phyloP scores from a whole-genome alignment of 2,329 filamentous ascomycete species.

The Phaeosphaeria sp. region DNA sequence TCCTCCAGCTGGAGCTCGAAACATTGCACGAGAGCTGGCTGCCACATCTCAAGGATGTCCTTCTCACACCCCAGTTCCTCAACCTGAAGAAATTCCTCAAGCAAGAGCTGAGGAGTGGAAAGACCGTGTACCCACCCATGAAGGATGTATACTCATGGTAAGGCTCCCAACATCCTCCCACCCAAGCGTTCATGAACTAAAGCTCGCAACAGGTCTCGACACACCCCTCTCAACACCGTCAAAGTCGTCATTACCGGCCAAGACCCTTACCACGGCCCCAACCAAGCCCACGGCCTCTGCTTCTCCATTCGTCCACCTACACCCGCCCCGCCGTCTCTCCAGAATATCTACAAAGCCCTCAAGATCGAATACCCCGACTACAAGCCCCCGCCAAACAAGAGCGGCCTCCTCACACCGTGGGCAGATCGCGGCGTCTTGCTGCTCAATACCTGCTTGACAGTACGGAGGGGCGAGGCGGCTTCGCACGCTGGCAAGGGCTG shows the following conservation, averaged over 20 bases:
- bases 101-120: slow-evolving; percentile 73
- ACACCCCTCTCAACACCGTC: slow-evolving; percentile 86
- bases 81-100: slow-evolving; percentile 87
- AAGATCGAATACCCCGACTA: slow-evolving; percentile 88
- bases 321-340: slow-evolving; percentile 83
- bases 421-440: slow-evolving; percentile 90
- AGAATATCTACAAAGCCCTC: slow-evolving; percentile 91
- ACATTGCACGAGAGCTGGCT: slow-evolving; percentile 94
- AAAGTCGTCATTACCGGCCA: slow-evolving; percentile 95
- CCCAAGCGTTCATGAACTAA: slow-evolving; percentile 5
- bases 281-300: slow-evolving; percentile 94
- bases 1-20: slow-evolving; percentile 88
- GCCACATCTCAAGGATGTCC: slow-evolving; percentile 83
- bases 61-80: slow-evolving; percentile 80
- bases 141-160: slow-evolving; percentile 96
- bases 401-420: slow-evolving; percentile 89
- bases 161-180: slow-evolving; percentile 23
- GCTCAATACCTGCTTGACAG: slow-evolving; percentile 93
- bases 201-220: slow-evolving; percentile 74
- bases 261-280: slow-evolving; percentile 94
- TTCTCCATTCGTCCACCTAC: slow-evolving; percentile 94
- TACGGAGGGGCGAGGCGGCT: slow-evolving; percentile 86
- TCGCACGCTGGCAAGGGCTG: slow-evolving; percentile 86
- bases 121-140: slow-evolving; percentile 84
- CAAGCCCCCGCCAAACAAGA: slow-evolving; percentile 73